These are phyloP conservation scores for Phialocephala sp. DNA, from an alignment of 2,329 filamentous ascomycete genomes.

Conservation along the genomic window DNA sequence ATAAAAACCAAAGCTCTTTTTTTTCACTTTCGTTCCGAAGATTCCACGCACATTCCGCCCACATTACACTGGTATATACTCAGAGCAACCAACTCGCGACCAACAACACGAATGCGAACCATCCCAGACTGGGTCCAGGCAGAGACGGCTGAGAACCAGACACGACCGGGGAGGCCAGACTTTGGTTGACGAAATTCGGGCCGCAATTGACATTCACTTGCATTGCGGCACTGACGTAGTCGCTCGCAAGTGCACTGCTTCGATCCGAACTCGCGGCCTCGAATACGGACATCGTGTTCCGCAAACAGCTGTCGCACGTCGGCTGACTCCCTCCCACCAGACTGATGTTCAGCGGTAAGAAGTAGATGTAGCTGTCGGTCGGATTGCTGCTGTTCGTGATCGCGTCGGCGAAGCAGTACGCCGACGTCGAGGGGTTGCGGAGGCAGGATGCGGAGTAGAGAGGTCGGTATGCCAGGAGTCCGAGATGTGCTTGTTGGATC, in stretches of 20 bases:
- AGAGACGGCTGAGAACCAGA: constrained; percentile 7
- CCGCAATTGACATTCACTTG: constrained; percentile 74
- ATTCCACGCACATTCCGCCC: no score
- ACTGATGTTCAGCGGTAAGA: constrained; percentile 76
- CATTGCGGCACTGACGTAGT: constrained; percentile 73
- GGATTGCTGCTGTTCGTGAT: constrained; percentile 75
- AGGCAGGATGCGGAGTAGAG: constrained; percentile 84
- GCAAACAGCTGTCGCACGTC: constrained; percentile 76
- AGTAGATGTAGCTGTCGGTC: constrained; percentile 82
- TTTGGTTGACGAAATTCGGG: constrained; percentile 60
- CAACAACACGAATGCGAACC: constrained; percentile 29
- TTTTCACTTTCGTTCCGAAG: no score
- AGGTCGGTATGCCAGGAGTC: constrained; percentile 76
- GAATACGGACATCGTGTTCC: constrained; percentile 83
- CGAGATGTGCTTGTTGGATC: constrained; percentile 76
- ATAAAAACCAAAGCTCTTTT: no score
- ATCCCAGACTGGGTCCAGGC: constrained; percentile 13
- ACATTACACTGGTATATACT: constrained; percentile 15
- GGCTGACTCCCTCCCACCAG: constrained; percentile 73
- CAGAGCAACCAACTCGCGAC: constrained; percentile 31
- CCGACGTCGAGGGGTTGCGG: constrained; percentile 64
- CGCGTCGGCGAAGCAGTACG: constrained; percentile 85
- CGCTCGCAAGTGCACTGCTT: constrained; percentile 67
- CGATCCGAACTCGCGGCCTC: constrained; percentile 70
- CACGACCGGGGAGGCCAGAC: constrained; percentile 46